A percentile compares a stretch with the other conserved stretches of the same genome.
Evolutionary conservation across 1,284 basidiomycete genomes (phyloP).

Genomic region (Ganoderma multipileum): DNA sequence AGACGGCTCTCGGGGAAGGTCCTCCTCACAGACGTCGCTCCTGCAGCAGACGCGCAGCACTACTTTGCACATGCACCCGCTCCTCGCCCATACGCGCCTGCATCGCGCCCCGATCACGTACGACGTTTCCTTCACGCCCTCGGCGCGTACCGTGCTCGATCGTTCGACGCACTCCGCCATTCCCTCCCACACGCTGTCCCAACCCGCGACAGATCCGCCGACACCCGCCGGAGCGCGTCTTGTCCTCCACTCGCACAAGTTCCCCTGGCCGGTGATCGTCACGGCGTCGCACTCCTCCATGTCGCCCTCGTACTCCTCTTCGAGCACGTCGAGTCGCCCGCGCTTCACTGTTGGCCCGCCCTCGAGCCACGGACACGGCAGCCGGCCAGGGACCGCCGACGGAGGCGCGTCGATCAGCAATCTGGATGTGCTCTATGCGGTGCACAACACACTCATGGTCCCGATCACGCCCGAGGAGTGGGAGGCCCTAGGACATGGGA

Average conservation of each 20-base stretch:
- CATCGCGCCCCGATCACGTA: constrained; percentile 66
- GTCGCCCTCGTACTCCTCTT: constrained; percentile 35
- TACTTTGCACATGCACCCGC: constrained; percentile 65
- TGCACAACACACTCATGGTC: constrained; percentile 60
- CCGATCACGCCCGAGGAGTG: constrained; percentile 71
- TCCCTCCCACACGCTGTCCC: constrained; percentile 61
- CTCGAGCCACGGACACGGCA: constrained; percentile 34
- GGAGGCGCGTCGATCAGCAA: constrained; percentile 54
- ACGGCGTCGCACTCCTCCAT: constrained; percentile 30
- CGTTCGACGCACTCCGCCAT: constrained; percentile 59
- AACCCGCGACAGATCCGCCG: constrained; percentile 70
- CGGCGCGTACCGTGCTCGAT: constrained; percentile 62
- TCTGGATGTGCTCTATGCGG: constrained; percentile 65
- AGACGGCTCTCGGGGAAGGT: constrained; percentile 33
- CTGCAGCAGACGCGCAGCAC: constrained; percentile 48
- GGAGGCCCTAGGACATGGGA: constrained; percentile 63
- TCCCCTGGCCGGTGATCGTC: constrained; percentile 68
- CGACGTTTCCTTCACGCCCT: constrained; percentile 64
- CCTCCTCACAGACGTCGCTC: constrained; percentile 33
- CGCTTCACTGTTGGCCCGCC: constrained; percentile 42
- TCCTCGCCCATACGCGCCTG: constrained; percentile 60
- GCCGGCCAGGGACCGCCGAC: constrained; percentile 36
- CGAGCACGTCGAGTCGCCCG: constrained; percentile 26
- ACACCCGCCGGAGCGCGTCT: constrained; percentile 54
- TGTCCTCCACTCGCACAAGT: constrained; percentile 60